A percentile compares a stretch with the other conserved stretches of the same genome.
These are phyloP conservation scores for Kuraishia hungarica DNA, from an alignment of 805 yeast species.

Conservation along the genomic window DNA sequence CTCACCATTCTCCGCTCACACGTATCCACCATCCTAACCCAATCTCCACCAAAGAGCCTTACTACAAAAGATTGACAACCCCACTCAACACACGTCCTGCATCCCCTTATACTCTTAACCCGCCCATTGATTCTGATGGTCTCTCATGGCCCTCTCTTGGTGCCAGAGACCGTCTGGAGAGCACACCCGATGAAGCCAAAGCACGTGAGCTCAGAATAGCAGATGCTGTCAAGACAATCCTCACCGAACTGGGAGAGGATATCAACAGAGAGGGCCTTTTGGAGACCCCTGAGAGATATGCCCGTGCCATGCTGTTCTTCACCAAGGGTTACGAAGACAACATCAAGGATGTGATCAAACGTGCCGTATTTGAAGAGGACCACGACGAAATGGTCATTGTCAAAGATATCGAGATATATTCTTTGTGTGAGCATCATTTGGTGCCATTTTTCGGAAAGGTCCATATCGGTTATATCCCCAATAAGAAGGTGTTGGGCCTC, in stretches of 20 bases:
- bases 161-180: constrained; percentile 68
- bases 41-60: constrained; percentile 24
- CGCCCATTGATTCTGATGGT: constrained; percentile 86
- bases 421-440: constrained; percentile 94
- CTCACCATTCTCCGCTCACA: neutral
- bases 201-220: constrained; percentile 74
- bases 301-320: constrained; percentile 91
- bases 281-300: constrained; percentile 94
- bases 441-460: constrained; percentile 97
- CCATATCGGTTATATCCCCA: constrained; percentile 96
- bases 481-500: constrained; percentile 84
- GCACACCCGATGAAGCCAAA: constrained; percentile 52
- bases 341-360: constrained; percentile 82
- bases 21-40: constrained; percentile 17
- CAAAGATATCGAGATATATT: constrained; percentile 84
- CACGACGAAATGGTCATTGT: constrained; percentile 99
- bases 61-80: constrained; percentile 30
- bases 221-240: constrained; percentile 68
- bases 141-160: constrained; percentile 92
- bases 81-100: constrained; percentile 73
- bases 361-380: constrained; percentile 96
- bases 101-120: constrained; percentile 72
- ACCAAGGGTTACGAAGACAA: constrained; percentile 97
- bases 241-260: constrained; percentile 88
- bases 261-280: constrained; percentile 77